These are phyloP conservation scores for Pseudocercospora cruenta DNA, from an alignment of 2,329 filamentous ascomycete genomes.

Conservation along the genomic window DNA sequence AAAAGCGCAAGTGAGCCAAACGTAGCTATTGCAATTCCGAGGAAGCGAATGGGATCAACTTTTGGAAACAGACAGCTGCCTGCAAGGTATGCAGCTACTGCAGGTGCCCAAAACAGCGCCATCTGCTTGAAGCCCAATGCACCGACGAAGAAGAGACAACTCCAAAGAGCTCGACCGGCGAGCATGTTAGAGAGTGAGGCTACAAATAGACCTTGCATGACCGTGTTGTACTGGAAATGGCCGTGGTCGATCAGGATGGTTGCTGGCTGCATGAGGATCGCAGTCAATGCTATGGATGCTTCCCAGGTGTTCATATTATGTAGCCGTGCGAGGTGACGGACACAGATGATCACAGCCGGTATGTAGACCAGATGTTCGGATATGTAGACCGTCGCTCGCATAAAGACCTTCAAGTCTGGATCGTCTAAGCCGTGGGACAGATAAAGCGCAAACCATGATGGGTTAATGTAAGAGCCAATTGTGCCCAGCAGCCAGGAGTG, in stretches of 20 bases:
- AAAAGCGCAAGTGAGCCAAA: constrained; percentile 72
- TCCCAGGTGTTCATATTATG: constrained; percentile 78
- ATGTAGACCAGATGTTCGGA: constrained; percentile 92
- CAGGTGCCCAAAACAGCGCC: constrained; percentile 95
- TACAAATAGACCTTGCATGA: constrained; percentile 91
- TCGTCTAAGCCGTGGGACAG: constrained; percentile 81
- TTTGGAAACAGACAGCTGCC: constrained; percentile 81
- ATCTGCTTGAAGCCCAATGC: constrained; percentile 99
- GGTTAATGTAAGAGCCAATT: constrained; percentile 76
- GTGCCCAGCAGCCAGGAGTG: constrained; percentile 95
- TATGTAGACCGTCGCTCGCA: constrained; percentile 87
- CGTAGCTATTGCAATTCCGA: constrained; percentile 76
- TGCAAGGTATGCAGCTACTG: constrained; percentile 87
- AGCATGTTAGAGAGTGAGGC: constrained; percentile 88
- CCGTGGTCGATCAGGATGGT: constrained; percentile 93
- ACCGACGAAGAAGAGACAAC: constrained; percentile 88
- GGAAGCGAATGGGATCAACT: constrained; percentile 67
- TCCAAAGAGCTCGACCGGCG: constrained; percentile 82
- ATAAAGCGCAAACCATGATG: constrained; percentile 84
- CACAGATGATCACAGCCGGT: constrained; percentile 82
- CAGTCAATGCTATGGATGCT: constrained; percentile 80
- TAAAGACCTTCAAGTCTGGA: constrained; percentile 83
- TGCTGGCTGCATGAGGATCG: constrained; percentile 88
- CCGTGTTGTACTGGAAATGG: constrained; percentile 97
- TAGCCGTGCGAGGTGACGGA: constrained; percentile 76